Conservation (phyloP, 2,329 filamentous ascomycete genomes). For the Onygenales sp. region DNA sequence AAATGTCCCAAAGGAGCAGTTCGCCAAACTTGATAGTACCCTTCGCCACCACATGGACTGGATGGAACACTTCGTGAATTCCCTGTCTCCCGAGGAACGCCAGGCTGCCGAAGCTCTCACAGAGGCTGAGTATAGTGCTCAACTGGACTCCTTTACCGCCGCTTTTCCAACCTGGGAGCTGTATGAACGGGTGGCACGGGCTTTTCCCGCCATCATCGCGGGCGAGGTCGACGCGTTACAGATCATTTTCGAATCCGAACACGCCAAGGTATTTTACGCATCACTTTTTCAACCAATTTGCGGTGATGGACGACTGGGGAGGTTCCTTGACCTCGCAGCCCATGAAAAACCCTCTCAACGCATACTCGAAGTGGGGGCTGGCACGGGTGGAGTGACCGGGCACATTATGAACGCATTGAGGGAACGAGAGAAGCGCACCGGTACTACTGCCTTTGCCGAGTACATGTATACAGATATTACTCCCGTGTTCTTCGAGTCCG, state of each 20-base stretch:
- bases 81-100: slow-evolving; percentile 9
- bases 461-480: slow-evolving; percentile 13
- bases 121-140: slow-evolving; percentile 17
- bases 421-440: slow-evolving; percentile 1
- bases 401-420: not conserved
- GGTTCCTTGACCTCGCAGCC: not conserved
- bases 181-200: slow-evolving; percentile 20
- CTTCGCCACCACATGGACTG: slow-evolving; percentile 19
- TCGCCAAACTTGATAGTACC: not conserved
- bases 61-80: slow-evolving; percentile 21
- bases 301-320: slow-evolving; percentile 5
- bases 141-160: slow-evolving; percentile 18
- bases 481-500: slow-evolving; percentile 9
- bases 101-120: slow-evolving; percentile 12
- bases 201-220: slow-evolving; percentile 22
- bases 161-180: slow-evolving; percentile 24
- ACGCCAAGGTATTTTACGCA: slow-evolving; percentile 27
- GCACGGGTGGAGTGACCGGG: not conserved
- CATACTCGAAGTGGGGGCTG: slow-evolving; percentile 3
- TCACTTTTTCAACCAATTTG: slow-evolving; percentile 4
- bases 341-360: not conserved
- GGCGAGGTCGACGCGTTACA: slow-evolving; percentile 26
- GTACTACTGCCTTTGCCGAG: slow-evolving; percentile 2
- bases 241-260: slow-evolving; percentile 27
- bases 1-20: not conserved